A percentile compares a stretch with the other conserved stretches of the same genome.
These are phyloP conservation scores for Geotrichum aggregatum DNA, from an alignment of 1,139 yeast species.

Conservation along the genomic window DNA sequence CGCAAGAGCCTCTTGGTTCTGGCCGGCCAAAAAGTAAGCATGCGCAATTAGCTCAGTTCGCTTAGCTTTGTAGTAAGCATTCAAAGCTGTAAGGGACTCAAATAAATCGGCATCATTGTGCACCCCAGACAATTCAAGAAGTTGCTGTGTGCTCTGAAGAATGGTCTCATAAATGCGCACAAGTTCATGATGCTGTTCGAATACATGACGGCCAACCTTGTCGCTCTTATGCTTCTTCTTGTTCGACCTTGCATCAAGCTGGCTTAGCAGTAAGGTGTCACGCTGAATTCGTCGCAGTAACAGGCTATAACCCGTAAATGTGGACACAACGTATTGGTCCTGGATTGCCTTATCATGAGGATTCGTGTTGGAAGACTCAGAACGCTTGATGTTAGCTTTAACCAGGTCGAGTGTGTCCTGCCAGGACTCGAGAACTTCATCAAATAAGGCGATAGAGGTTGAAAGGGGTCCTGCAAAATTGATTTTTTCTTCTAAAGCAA, in stretches of 20 bases:
- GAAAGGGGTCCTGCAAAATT: slow-evolving; percentile 33
- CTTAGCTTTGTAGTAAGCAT: slow-evolving; percentile 45
- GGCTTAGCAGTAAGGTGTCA: slow-evolving; percentile 52
- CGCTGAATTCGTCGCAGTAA: slow-evolving; percentile 66
- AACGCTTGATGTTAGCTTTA: slow-evolving; percentile 46
- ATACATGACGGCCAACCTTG: slow-evolving; percentile 31
- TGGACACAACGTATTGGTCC: slow-evolving; percentile 67
- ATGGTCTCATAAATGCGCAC: slow-evolving; percentile 51
- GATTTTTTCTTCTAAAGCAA: slow-evolving; percentile 24
- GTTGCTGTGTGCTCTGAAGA: slow-evolving; percentile 49
- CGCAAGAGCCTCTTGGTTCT: slow-evolving; percentile 54
- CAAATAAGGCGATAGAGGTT: slow-evolving; percentile 39
- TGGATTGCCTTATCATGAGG: slow-evolving; percentile 52
- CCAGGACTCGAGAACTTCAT: slow-evolving; percentile 50
- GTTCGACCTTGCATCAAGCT: slow-evolving; percentile 31
- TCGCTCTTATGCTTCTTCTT: slow-evolving; percentile 26
- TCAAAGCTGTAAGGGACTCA: slow-evolving; percentile 50
- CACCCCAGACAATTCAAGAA: slow-evolving; percentile 85
- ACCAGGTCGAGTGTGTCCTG: slow-evolving; percentile 55
- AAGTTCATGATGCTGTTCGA: slow-evolving; percentile 44
- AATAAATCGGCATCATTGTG: slow-evolving; percentile 71
- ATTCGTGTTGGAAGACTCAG: slow-evolving; percentile 42
- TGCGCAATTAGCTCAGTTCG: slow-evolving; percentile 49
- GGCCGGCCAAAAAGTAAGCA: slow-evolving; percentile 47
- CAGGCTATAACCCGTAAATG: slow-evolving; percentile 68